Base-by-base conservation (phyloP, 441 rosid genomes). In the Hura crepitans region DNA sequence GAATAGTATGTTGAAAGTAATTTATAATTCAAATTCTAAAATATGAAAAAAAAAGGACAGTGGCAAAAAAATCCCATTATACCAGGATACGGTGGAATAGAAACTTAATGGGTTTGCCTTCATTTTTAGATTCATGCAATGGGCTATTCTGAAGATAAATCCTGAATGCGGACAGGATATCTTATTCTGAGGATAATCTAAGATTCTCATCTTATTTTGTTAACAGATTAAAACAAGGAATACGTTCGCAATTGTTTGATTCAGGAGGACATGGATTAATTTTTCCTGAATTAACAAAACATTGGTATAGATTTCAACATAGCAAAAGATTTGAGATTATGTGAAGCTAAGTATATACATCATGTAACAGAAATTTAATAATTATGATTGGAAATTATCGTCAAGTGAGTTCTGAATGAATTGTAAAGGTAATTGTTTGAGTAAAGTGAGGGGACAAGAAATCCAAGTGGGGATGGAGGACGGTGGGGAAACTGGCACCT, bases 401-500 rank as follows among this genome's bases (percentile, higher is more conserved):
- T 39, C 8, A 39, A 7, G 1, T 39, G 8, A 39, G 4, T 3
- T 5, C 1, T 39, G 10, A 4, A 1, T 3, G 4, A 39, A 39
- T 5, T 15, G 35, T 33, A 56, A 5, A 70, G 54, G 55, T 47
- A 51, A 1, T 46, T 64, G 18, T 46, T 45, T 37, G 25, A 46
- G 64, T 49, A 43, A 37, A 45, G 11, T 14, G 43, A 11, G 65
- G 79, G 10, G 75, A 71, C 75, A 75, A 42, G 30, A 71, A 67
- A 75, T 75, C 69, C 69, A 66, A 66, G 65, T 66, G 72, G 72
- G 78, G 75, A 59, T 49, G 6, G 43, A 8, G 8, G 43, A 1
- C 1, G 6, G 43, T 49, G 39, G 67, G 15, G 46, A 46, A 0
- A 31, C 28, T 2, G 23, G 46, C 6, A 4, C 65, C 18, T 47